A percentile compares a stretch with the other conserved stretches of the same genome.
phyloP scores from a whole-genome alignment of 768 basidiomycete genomes.

The Suillus spraguei region DNA sequence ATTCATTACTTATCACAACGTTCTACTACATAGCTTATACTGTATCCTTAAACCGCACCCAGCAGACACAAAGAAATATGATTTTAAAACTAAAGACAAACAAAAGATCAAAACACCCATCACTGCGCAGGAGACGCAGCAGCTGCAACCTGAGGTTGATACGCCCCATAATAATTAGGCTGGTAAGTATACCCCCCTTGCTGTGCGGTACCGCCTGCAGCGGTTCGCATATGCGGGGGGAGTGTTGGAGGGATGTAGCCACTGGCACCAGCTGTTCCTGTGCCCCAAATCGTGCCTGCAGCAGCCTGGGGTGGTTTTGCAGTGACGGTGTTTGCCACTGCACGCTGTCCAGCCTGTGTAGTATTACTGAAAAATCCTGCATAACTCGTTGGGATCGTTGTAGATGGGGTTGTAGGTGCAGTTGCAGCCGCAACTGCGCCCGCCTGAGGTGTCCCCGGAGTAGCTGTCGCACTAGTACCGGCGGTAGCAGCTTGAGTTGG shows the following conservation, averaged over 20 bases:
- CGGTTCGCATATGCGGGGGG: conserved; percentile 43
- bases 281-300: conserved; percentile 25
- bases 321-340: conserved; percentile 56
- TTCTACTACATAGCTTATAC: not conserved
- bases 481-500: conserved; percentile 27
- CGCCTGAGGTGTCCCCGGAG: conserved; percentile 49
- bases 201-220: conserved; percentile 22
- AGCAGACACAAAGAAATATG: not conserved
- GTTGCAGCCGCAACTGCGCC: conserved; percentile 25
- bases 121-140: conserved; percentile 33
- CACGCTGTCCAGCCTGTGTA: conserved; percentile 43
- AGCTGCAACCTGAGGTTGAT: conserved; percentile 22
- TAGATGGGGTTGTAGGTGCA: conserved; percentile 28
- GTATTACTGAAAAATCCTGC: conserved; percentile 41
- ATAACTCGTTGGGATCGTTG: conserved; percentile 39
- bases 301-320: conserved; percentile 33
- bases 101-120: not conserved
- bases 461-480: conserved; percentile 31
- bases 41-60: not conserved
- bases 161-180: conserved; percentile 35
- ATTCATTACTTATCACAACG: conserved; percentile 17
- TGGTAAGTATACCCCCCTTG: conserved; percentile 27
- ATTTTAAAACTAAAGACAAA: conserved; percentile 1
- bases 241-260: conserved; percentile 38
- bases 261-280: conserved; percentile 15